phyloP scores from a whole-genome alignment of 2,329 filamentous ascomycete genomes.

The Talaromyces sp. region DNA sequence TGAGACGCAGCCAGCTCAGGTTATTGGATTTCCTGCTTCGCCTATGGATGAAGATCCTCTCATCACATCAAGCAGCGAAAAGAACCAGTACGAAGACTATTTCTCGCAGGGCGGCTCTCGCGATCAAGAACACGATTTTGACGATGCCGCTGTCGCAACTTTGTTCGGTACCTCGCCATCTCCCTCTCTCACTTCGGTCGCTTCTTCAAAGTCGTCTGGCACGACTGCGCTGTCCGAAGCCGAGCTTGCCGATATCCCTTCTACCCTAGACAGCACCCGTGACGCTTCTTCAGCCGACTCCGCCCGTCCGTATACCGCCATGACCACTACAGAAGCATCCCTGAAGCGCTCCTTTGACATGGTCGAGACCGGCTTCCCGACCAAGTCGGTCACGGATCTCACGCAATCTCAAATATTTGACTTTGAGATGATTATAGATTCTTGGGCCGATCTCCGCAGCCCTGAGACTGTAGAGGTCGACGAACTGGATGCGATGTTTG shows the following conservation, averaged over 20 bases:
- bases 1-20: constrained; percentile 24
- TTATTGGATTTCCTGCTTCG: constrained; percentile 29
- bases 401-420: constrained; percentile 39
- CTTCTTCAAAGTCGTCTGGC: constrained; percentile 41
- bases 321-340: constrained; percentile 19
- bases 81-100: constrained; percentile 34
- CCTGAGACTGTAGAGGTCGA: constrained; percentile 89
- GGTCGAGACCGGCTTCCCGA: constrained; percentile 36
- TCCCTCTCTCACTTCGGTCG: constrained; percentile 40
- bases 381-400: constrained; percentile 33
- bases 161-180: constrained; percentile 43
- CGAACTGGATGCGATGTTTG: constrained; percentile 84
- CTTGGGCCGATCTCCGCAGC: constrained; percentile 62
- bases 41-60: constrained; percentile 32
- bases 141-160: constrained; percentile 34
- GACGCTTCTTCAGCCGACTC: constrained; percentile 9
- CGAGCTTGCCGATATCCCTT: constrained; percentile 25
- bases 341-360: constrained; percentile 41
- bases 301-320: not conserved
- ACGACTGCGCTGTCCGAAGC: constrained; percentile 37
- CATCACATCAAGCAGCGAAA: constrained; percentile 26
- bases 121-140: constrained; percentile 30
- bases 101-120: constrained; percentile 30
- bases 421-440: constrained; percentile 42
- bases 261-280: constrained; percentile 13